Conservation (phyloP, 2,329 filamentous ascomycete genomes). For the Pseudogymnoascus sp. region DNA sequence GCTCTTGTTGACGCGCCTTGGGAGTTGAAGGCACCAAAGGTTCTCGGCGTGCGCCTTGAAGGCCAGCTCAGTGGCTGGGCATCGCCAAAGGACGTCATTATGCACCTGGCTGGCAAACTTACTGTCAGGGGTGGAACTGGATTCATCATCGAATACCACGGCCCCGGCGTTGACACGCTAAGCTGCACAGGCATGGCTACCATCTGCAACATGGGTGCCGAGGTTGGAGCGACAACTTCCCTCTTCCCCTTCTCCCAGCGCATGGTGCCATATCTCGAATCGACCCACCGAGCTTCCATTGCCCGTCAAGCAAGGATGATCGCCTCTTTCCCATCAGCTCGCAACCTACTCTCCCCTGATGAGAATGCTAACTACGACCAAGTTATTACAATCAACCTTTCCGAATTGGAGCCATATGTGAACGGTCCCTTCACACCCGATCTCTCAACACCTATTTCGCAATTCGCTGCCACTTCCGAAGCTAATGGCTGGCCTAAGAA, state of each 20-base stretch:
- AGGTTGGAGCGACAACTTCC: conserved; percentile 91
- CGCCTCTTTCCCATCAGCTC: conserved; percentile 31
- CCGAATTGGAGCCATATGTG: conserved; percentile 84
- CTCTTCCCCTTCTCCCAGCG: conserved; percentile 86
- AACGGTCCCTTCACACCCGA: conserved; percentile 97
- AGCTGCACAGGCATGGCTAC: conserved; percentile 93
- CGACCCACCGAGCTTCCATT: conserved; percentile 60
- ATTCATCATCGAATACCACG: conserved; percentile 89
- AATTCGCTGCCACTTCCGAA: conserved; percentile 77
- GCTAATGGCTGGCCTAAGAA: conserved; percentile 84
- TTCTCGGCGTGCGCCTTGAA: conserved; percentile 76
- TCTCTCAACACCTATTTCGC: conserved; percentile 81
- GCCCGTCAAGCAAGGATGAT: conserved; percentile 25
- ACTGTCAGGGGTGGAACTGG: conserved; percentile 93
- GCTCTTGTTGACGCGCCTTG: conserved; percentile 92
- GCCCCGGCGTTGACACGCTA: conserved; percentile 78
- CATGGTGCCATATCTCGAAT: conserved; percentile 75
- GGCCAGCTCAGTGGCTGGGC: conserved; percentile 85
- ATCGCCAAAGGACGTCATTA: conserved; percentile 89
- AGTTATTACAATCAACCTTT: conserved; percentile 82
- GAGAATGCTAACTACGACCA: conserved; percentile 79
- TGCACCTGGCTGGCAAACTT: conserved; percentile 77
- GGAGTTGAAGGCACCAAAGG: conserved; percentile 91
- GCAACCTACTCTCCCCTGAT: conserved; percentile 67
- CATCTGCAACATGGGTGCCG: conserved; percentile 76